Evolutionary conservation across 257 asterid genomes (phyloP), one percentile per base, ranked within the genome.

Genomic region (Phtheirospermum japonicum): DNA sequence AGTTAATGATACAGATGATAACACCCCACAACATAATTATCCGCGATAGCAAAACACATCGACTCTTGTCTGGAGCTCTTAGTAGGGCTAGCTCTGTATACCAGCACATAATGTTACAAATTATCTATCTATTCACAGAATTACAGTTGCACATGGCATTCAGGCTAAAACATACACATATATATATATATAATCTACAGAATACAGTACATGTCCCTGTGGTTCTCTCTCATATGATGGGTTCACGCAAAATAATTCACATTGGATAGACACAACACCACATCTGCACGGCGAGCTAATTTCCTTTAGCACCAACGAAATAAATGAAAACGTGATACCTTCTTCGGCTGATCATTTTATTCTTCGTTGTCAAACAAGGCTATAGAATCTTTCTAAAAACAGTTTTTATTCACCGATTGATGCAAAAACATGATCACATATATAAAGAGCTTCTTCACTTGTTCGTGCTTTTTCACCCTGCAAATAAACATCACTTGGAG

Each of bases 91-190:
- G 40, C 53, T 36, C 19, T 64, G 6, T 56, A 11, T 53, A 58
- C 40, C 40, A 71, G 18, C 60, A 52, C 37, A 64, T 49, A 71
- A 6, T 45, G 69, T 65, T 65, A 73, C 76, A 70, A 65, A 49
- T 46, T 64, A 10, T 40, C 6, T 46, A 16, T 49, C 46, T 64
- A 57, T 73, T 73, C 82, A 77, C 78, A 73, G 67, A 72, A 48
- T 26, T 60, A 64, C 75, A 59, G 54, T 39, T 67, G 59, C 51
- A 43, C 45, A 43, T 9, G 31, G 32, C 58, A 63, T 33, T 34
- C 59, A 50, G 54, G 39, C 72, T 65, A 46, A 59, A 37, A 61
- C 55, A 63, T 64, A 55, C 75, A 74, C 50, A 56, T 49, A 46
- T 7, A 16, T 16, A 4, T 13, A 16, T 46, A n/a, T 16, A 37